Conservation (phyloP, 2,329 filamentous ascomycete species). For the Teratosphaeria gauchensis region DNA sequence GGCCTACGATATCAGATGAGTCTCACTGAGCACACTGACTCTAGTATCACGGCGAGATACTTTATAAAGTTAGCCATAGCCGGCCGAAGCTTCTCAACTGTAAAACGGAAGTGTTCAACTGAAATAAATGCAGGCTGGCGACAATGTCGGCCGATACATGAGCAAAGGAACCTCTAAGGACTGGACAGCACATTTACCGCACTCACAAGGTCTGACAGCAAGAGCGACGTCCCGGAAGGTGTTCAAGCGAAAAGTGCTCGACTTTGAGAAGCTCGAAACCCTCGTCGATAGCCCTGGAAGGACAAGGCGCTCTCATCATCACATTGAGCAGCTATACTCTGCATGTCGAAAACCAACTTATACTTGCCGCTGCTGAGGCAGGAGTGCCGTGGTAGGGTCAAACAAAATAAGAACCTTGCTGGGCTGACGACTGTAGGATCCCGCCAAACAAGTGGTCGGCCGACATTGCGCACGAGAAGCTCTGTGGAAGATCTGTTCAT, state of each 20-base stretch:
- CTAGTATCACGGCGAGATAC: too few species aligned
- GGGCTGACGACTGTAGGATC: constrained; percentile 4
- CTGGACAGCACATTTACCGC: constrained; percentile 28
- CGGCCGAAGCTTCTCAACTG: too few species aligned
- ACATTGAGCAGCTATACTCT: constrained; percentile 19
- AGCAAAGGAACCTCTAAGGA: constrained; percentile 21
- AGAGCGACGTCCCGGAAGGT: constrained; percentile 25
- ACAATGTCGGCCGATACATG: constrained; percentile 25
- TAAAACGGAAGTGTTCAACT: too few species aligned
- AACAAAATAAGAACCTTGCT: too few species aligned
- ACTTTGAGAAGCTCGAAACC: constrained; percentile 17
- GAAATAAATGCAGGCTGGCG: constrained; percentile 14
- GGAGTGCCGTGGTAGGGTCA: constrained; percentile 16
- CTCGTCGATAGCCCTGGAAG: constrained; percentile 19
- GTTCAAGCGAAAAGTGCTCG: constrained; percentile 15
- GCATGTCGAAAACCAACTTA: constrained; percentile 17
- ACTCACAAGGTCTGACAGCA: constrained; percentile 31
- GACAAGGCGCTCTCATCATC: constrained; percentile 27
- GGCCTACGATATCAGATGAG: too few species aligned
- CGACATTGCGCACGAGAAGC: constrained; percentile 18
- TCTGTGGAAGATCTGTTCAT: constrained; percentile 15
- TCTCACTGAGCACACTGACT: too few species aligned
- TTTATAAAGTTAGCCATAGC: too few species aligned
- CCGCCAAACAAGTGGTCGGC: constrained; percentile 15
- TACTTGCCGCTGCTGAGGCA: constrained; percentile 21